Percentiles rank a stretch among this genome's conserved stretches.
Evolutionary conservation across 257 asterid genomes (phyloP).

Genomic region (Misopates orontium): DNA sequence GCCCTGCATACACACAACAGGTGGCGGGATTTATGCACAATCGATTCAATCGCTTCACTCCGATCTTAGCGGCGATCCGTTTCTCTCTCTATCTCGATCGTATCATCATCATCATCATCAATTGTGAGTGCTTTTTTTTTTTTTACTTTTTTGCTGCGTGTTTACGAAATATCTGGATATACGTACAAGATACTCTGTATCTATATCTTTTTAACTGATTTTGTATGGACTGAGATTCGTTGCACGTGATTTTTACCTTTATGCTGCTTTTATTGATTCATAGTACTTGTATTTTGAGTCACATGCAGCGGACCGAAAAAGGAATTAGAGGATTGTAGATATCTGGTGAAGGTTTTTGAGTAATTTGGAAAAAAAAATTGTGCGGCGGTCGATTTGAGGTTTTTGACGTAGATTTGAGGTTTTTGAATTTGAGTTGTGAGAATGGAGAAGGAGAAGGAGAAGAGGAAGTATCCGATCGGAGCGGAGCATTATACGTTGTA

Average conservation of each 20-base stretch:
- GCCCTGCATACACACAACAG: slow-evolving; percentile 22
- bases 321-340: too few species aligned
- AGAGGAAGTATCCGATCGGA: slow-evolving; percentile 64
- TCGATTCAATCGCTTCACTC: slow-evolving; percentile 34
- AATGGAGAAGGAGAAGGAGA: slow-evolving; percentile 35
- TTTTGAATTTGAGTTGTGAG: not conserved
- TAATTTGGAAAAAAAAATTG: not conserved
- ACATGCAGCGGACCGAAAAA: slow-evolving; percentile 19
- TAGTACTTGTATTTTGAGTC: slow-evolving; percentile 5
- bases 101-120: slow-evolving; percentile 9
- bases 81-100: slow-evolving; percentile 27
- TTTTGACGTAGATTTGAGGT: slow-evolving; percentile 7
- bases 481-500: slow-evolving; percentile 55
- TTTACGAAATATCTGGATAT: not conserved
- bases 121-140: not conserved
- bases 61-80: slow-evolving; percentile 53
- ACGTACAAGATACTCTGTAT: slow-evolving; percentile 12
- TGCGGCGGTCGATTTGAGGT: slow-evolving; percentile 20
- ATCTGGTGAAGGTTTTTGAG: not conserved
- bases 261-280: slow-evolving; percentile 15
- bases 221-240: not conserved
- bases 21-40: slow-evolving; percentile 74
- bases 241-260: not conserved
- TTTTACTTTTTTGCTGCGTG: not conserved
- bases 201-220: slow-evolving; percentile 24